Percentiles rank a stretch among this genome's conserved stretches.
phyloP scores from a whole-genome alignment of 2,329 filamentous ascomycete genomes.

The Talaromyces sp. region DNA sequence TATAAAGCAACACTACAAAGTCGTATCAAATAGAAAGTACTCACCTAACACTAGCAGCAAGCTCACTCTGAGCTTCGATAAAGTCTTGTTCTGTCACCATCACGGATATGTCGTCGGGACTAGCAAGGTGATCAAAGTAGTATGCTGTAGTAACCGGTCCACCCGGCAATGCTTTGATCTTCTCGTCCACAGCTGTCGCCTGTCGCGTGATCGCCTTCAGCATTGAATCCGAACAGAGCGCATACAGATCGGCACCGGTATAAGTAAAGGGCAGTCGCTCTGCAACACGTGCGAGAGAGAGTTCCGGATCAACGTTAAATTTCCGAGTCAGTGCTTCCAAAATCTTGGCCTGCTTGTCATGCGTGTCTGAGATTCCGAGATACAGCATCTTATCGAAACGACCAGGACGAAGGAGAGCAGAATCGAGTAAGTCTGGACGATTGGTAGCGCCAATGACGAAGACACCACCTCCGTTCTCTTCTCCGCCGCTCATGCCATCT shows the following conservation, averaged over 20 bases:
- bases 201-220: conserved; percentile 95
- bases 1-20: background rate
- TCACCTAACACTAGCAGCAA: conserved; percentile 78
- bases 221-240: conserved; percentile 96
- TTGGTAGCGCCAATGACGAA: conserved; percentile 98
- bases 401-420: conserved; percentile 80
- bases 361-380: conserved; percentile 89
- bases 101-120: conserved; percentile 74
- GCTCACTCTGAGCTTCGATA: conserved; percentile 69
- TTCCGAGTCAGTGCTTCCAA: conserved; percentile 91
- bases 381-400: conserved; percentile 99
- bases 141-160: conserved; percentile 74
- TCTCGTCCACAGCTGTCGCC: conserved; percentile 74
- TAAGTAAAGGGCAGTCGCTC: conserved; percentile 85
- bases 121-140: conserved; percentile 92
- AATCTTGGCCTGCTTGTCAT: conserved; percentile 93
- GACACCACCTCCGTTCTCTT: conserved; percentile 72
- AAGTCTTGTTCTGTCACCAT: conserved; percentile 90
- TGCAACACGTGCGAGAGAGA: conserved; percentile 72
- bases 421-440: conserved; percentile 85
- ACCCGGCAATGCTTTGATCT: conserved; percentile 61
- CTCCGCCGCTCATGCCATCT: conserved; percentile 94
- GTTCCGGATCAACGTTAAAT: conserved; percentile 74
- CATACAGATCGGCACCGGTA: conserved; percentile 95
- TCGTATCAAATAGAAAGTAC: conserved; percentile 9